phyloP scores from a whole-genome alignment of 2,329 filamentous ascomycete species.

The Pestalotiopsis sp. region DNA sequence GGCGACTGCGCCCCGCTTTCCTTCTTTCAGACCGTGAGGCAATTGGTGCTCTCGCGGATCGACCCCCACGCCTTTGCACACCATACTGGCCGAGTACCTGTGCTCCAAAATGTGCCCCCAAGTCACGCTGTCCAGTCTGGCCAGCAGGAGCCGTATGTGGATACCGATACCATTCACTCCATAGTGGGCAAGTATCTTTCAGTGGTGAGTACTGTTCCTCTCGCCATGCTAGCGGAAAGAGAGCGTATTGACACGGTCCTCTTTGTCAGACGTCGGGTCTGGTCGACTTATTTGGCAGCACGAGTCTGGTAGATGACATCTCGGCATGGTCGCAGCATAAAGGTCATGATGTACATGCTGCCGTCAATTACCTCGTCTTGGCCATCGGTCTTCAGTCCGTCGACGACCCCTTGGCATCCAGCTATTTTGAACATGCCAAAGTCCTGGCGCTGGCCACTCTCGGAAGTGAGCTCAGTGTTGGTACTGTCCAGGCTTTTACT shows the following conservation, averaged over 20 bases:
- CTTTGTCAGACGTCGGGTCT: slow-evolving; percentile 41
- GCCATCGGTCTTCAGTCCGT: slow-evolving; percentile 49
- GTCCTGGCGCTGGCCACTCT: slow-evolving; percentile 46
- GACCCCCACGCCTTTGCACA: slow-evolving; percentile 53
- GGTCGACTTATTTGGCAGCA: slow-evolving; percentile 49
- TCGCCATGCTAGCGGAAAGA: background rate
- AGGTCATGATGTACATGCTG: slow-evolving; percentile 38
- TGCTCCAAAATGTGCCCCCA: slow-evolving; percentile 47
- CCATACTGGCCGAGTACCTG: slow-evolving; percentile 50
- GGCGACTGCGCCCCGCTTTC: slow-evolving; percentile 59
- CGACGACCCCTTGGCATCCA: slow-evolving; percentile 41
- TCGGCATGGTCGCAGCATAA: slow-evolving; percentile 40
- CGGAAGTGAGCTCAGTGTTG: slow-evolving; percentile 47
- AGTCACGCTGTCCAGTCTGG: slow-evolving; percentile 19
- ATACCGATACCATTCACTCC: slow-evolving; percentile 15
- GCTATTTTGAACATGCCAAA: slow-evolving; percentile 53
- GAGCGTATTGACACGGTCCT: background rate
- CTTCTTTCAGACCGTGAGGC: slow-evolving; percentile 56
- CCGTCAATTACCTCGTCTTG: slow-evolving; percentile 51
- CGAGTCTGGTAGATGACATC: slow-evolving; percentile 40
- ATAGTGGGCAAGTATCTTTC: slow-evolving; percentile 24
- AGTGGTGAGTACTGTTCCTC: slow-evolving; percentile 21
- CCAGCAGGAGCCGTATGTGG: slow-evolving; percentile 22
- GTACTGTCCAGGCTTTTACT: slow-evolving; percentile 51
- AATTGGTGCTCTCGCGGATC: slow-evolving; percentile 50